phyloP scores from a whole-genome alignment of 2,329 filamentous ascomycete genomes.

The Aureobasidium sp. region DNA sequence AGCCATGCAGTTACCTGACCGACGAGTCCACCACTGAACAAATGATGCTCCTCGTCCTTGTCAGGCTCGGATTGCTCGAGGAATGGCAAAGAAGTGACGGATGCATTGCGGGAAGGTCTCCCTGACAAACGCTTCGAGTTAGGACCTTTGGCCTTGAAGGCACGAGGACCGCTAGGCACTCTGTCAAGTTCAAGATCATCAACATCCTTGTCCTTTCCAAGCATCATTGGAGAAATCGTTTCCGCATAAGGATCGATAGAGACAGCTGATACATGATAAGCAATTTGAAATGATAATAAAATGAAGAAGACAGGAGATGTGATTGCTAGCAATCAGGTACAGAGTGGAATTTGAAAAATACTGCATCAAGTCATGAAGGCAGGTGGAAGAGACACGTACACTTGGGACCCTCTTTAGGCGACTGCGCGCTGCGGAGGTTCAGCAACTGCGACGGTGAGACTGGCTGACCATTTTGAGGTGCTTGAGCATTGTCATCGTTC shows the following conservation, averaged over 20 bases:
- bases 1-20: slow-evolving; percentile 78
- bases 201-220: slow-evolving; percentile 38
- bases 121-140: slow-evolving; percentile 36
- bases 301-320: not conserved
- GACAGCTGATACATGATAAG: slow-evolving; percentile 32
- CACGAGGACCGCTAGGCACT: slow-evolving; percentile 27
- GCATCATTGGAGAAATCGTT: slow-evolving; percentile 41
- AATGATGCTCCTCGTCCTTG: slow-evolving; percentile 21
- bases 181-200: slow-evolving; percentile 35
- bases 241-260: slow-evolving; percentile 39
- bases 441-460: slow-evolving; percentile 13
- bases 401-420: slow-evolving; percentile 3
- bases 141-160: slow-evolving; percentile 33
- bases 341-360: not conserved
- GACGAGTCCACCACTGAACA: slow-evolving; percentile 44
- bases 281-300: not conserved
- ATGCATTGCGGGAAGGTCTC: slow-evolving; percentile 28
- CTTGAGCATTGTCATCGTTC: slow-evolving; percentile 4
- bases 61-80: slow-evolving; percentile 25
- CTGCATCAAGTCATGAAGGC: not conserved
- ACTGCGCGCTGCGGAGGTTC: not conserved
- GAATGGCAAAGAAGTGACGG: slow-evolving; percentile 14
- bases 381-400: slow-evolving; percentile 2
- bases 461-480: not conserved
- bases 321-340: not conserved